Base-by-base conservation (phyloP, 495 filamentous ascomycete genomes). In the Penicillium roqueforti region DNA sequence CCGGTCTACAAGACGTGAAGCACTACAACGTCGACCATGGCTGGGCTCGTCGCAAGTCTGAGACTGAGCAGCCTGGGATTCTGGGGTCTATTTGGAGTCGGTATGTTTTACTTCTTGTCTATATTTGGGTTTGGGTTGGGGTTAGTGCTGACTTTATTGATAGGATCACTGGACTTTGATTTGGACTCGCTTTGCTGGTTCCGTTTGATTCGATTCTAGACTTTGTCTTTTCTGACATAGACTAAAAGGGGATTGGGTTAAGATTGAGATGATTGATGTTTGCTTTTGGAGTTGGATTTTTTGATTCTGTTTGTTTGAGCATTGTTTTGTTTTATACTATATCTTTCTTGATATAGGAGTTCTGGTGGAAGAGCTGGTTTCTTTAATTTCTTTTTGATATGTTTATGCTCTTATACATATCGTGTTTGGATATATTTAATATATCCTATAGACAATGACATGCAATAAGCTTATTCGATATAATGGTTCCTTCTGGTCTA, bases 1-100 rank as follows among this genome's bases (percentile, higher is more conserved):
- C 74, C 36, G 74, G 74, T 6, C 61, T 77, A 5, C 74, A 77
- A 49, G 74, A 77, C 40, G 58, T 60, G 11, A 77, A 77, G 56
- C 62, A 67, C 49, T 77, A 77, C 47, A 74, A 73, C 11, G 74
- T 77, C 10, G 71, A 76, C 6, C 40, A 51, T 11, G 74, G 74
- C 26, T 77, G 71, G 71, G 74, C 74, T 4, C 48, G 54, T 18
- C 59, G 64, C 19, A 58, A 60, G 54, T 62, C 64, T 23, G 45
- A 37, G 6, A 47, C 55, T 13, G 13, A 19, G 11, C 57, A 46
- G 20, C 46, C 40, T 26, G 59, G 64, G 9, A 29, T 67, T 3
- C 20, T 67, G 11, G 56, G 46, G 4, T 50, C 56, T 3, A 1
- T 67, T 7, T 65, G 54, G 49, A 58, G 47, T 37, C 49, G 53